Evolutionary conservation across 2,329 filamentous ascomycete species (phyloP), one percentile per base, ranked within the genome.

Genomic region (Ascochyta clinopodiicola): DNA sequence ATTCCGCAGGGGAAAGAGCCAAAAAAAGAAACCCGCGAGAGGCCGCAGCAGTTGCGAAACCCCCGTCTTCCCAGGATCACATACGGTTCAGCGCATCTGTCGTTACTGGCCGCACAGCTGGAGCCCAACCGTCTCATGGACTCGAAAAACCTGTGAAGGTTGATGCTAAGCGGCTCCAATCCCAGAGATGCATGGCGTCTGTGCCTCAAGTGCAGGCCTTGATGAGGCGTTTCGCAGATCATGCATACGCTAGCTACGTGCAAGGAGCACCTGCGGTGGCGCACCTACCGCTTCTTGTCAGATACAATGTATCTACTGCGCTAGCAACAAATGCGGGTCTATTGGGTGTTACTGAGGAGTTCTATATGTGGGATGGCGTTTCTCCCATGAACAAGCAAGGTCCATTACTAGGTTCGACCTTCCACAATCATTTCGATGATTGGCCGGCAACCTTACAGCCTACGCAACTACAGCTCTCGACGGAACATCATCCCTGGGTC

Each of bases 401-500:
- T 2, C 46, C 43, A 1, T 22, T 34, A 8, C 22, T 45, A 15
- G 52, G 37, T 6, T 6, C 19, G 6, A 39, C 19, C 1, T 36
- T 22, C 7, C 19, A 37, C 2, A 19, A 39, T 27, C 21, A 31
- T 1, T 44, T 44, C 24, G 6, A 9, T 12, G 36, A 57, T 9
- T 61, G 55, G 58, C 61, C 61, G 13, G 21, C n/a, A 15, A 56
- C 24, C 13, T 21, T 63, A 15, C 43, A 43, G 13, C 79, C 78
- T 1, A 81, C 79, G 0, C 52, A 47, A 7, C 21, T 79, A 4
- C 79, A 81, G 49, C 58, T 61, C 19, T 63, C 63, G 0, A 63
- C 71, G 0, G 62, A 68, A 6, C 79, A 81, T 48, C 79, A 81
- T 58, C 78, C 79, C 0, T 73, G 73, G 61, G 61, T 76, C 8